Percentiles rank a stretch among this genome's conserved stretches.
phyloP scores from a whole-genome alignment of 31 red algal species.

The Endocladia muricata region DNA sequence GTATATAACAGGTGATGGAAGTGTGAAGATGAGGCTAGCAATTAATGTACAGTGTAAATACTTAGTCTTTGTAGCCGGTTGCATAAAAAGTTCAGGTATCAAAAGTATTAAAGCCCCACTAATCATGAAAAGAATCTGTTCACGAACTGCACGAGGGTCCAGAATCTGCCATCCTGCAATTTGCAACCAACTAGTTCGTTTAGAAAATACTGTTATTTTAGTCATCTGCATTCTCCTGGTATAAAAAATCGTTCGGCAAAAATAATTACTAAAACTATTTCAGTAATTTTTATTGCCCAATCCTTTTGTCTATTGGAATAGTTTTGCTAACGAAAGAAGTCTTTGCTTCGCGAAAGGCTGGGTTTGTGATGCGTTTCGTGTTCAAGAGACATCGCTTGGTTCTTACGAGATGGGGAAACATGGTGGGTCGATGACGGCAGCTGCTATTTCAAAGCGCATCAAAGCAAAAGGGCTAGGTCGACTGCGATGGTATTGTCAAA shows the following conservation, averaged over 20 bases:
- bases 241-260: background rate
- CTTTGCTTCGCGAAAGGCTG: background rate
- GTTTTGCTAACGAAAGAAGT: no score
- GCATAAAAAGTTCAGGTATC: no score
- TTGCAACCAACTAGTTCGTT: no score
- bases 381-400: background rate
- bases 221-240: background rate
- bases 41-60: no score
- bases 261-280: background rate
- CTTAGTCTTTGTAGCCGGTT: no score
- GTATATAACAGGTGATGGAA: no score
- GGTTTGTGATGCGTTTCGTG: background rate
- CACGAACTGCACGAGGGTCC: no score
- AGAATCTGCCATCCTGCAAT: no score
- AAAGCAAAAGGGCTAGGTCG: constrained; percentile 90
- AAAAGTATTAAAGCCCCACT: no score
- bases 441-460: constrained; percentile 85
- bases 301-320: background rate
- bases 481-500: constrained; percentile 92
- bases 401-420: constrained; percentile 60
- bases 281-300: background rate
- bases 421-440: constrained; percentile 71
- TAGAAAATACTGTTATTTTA: no score
- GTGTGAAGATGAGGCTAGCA: no score
- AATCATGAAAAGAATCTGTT: no score